These are phyloP conservation scores for Immersiella caudata DNA, from an alignment of 495 filamentous ascomycete species.

Conservation along the genomic window DNA sequence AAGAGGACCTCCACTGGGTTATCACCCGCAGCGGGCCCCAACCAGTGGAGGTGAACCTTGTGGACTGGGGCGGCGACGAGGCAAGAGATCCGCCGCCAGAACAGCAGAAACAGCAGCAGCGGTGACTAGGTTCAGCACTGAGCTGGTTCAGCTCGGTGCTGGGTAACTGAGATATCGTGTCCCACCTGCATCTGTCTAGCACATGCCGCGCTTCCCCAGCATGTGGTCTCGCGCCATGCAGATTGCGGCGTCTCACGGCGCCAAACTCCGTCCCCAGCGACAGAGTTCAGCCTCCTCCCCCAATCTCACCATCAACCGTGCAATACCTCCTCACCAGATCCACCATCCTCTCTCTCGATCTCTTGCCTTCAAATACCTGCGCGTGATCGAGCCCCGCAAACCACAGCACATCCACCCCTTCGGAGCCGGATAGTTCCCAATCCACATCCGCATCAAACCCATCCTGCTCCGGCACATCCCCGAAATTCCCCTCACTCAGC, in stretches of 20 bases:
- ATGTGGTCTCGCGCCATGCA: background rate
- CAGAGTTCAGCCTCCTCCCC: background rate
- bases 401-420: constrained; percentile 64
- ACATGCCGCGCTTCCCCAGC: background rate
- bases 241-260: background rate
- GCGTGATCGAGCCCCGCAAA: constrained; percentile 67
- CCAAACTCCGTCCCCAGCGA: background rate
- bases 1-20: constrained; percentile 61
- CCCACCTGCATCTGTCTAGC: background rate
- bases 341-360: constrained; percentile 46
- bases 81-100: constrained; percentile 23
- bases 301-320: constrained; percentile 7
- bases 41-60: constrained; percentile 60
- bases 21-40: constrained; percentile 59
- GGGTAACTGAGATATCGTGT: background rate
- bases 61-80: constrained; percentile 56
- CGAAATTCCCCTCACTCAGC: constrained; percentile 37
- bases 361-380: constrained; percentile 61
- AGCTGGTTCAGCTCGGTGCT: constrained; percentile 13
- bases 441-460: constrained; percentile 14
- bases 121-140: constrained; percentile 15
- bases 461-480: constrained; percentile 17
- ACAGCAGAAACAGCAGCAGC: constrained; percentile 1
- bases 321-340: constrained; percentile 48
- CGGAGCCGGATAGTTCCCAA: constrained; percentile 40